Percentiles rank a stretch among this genome's conserved stretches.
Evolutionary conservation across 192 early-diverging fungal genomes (phyloP).

Genomic region (Linnemannia elongata): DNA sequence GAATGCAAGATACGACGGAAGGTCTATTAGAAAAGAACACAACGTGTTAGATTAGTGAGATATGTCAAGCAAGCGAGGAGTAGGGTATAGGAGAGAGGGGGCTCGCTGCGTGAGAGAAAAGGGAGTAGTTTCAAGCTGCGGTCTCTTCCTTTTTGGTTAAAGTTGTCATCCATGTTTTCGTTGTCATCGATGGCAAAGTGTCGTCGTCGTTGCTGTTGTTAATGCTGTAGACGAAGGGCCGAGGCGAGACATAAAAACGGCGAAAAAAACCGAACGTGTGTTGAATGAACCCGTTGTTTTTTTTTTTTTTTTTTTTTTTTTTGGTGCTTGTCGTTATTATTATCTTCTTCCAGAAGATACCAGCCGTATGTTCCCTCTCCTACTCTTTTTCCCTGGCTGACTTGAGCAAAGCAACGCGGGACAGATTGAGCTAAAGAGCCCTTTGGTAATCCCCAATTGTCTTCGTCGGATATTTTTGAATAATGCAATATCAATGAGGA

Average conservation of each 20-base stretch:
- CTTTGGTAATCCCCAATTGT: background rate
- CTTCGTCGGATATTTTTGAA: background rate
- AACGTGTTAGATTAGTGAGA: background rate
- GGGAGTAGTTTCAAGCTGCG: background rate
- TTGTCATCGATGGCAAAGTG: background rate
- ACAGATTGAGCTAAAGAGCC: background rate
- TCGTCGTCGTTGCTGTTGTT: background rate
- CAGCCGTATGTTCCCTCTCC: background rate
- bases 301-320: too few species aligned
- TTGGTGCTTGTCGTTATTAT: conserved; percentile 10
- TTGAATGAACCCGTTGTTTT: background rate
- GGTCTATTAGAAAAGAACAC: conserved; percentile 23
- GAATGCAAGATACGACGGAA: conserved; percentile 60
- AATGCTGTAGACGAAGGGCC: background rate
- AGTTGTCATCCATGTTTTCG: background rate
- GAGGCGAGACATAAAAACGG: conserved; percentile 11
- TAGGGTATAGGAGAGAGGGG: background rate
- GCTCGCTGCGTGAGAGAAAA: background rate
- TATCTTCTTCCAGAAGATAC: background rate
- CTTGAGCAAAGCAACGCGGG: conserved; percentile 4
- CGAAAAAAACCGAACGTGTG: background rate
- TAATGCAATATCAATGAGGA: background rate
- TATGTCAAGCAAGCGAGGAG: background rate
- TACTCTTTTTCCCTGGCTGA: background rate
- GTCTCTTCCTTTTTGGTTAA: background rate